Percentiles rank a stretch among this genome's conserved stretches.
These are phyloP conservation scores for Meyerozyma smithsonii DNA, from an alignment of 1,139 yeast species.

Conservation along the genomic window DNA sequence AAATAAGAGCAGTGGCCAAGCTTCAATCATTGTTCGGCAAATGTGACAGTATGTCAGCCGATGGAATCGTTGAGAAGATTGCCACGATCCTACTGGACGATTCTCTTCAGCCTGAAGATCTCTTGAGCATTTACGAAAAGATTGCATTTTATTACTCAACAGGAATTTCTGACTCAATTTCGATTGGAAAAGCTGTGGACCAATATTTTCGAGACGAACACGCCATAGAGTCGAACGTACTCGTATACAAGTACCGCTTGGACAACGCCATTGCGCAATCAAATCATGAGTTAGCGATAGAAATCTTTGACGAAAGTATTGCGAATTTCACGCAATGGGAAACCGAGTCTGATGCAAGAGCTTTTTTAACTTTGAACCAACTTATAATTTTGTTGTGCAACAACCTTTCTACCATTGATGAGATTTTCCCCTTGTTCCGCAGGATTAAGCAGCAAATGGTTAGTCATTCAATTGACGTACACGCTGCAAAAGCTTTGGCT, in stretches of 20 bases:
- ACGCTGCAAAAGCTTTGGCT: constrained; percentile 46
- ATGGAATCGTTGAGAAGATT: constrained; percentile 9
- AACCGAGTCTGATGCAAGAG: constrained; percentile 24
- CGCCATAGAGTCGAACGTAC: constrained; percentile 18
- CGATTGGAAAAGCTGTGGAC: constrained; percentile 6
- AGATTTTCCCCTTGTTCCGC: constrained; percentile 30
- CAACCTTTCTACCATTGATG: constrained; percentile 17
- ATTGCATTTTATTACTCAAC: not conserved
- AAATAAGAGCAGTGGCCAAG: constrained; percentile 18
- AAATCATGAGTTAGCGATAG: constrained; percentile 21
- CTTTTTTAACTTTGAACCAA: constrained; percentile 28
- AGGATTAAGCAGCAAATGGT: constrained; percentile 37
- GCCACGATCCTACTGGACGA: not conserved
- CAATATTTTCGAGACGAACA: constrained; percentile 12
- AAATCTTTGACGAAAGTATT: constrained; percentile 31
- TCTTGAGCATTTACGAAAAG: not conserved
- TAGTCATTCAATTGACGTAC: constrained; percentile 21
- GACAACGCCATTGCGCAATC: constrained; percentile 23
- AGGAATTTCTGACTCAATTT: not conserved
- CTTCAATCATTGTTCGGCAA: constrained; percentile 9
- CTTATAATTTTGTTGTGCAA: constrained; percentile 23
- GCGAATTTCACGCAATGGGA: constrained; percentile 26
- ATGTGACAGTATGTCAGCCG: constrained; percentile 5
- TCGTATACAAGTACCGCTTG: constrained; percentile 25
- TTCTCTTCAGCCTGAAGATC: constrained; percentile 6